A percentile compares a stretch with the other conserved stretches of the same genome.
These are phyloP conservation scores for Neurospora terricola DNA, from an alignment of 495 filamentous ascomycete genomes.

Conservation along the genomic window DNA sequence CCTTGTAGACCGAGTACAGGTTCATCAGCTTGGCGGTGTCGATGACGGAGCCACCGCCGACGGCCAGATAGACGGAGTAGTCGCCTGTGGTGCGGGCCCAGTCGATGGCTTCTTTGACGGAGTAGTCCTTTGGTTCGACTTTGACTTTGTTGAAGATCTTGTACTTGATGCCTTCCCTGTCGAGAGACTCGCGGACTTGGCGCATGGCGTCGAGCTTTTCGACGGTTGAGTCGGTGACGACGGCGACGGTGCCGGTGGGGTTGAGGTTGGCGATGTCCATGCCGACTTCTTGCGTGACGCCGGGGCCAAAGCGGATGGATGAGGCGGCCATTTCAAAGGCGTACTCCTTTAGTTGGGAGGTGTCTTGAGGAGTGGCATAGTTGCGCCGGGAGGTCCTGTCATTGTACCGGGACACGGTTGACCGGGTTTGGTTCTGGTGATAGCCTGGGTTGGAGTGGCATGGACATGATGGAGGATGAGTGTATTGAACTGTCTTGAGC, in stretches of 20 bases:
- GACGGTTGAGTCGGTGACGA: constrained; percentile 83
- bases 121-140: constrained; percentile 89
- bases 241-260: constrained; percentile 63
- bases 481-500: constrained; percentile 79
- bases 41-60: constrained; percentile 83
- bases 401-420: constrained; percentile 27
- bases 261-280: constrained; percentile 96
- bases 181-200: constrained; percentile 68
- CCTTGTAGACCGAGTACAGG: constrained; percentile 77
- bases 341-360: constrained; percentile 76
- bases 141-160: constrained; percentile 67
- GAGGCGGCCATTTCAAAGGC: constrained; percentile 98
- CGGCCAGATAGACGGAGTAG: constrained; percentile 74
- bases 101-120: constrained; percentile 75
- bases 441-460: constrained; percentile 82
- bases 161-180: constrained; percentile 65
- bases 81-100: constrained; percentile 47
- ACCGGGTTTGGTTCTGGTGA: constrained; percentile 42
- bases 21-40: constrained; percentile 99
- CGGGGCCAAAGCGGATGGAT: constrained; percentile 85
- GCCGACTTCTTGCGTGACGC: constrained; percentile 92
- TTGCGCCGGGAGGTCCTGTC: constrained; percentile 24
- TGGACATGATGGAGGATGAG: constrained; percentile 81
- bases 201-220: constrained; percentile 73
- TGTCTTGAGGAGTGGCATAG: constrained; percentile 63